phyloP scores from a whole-genome alignment of 257 asterid species.

The Solanum virginianum region DNA sequence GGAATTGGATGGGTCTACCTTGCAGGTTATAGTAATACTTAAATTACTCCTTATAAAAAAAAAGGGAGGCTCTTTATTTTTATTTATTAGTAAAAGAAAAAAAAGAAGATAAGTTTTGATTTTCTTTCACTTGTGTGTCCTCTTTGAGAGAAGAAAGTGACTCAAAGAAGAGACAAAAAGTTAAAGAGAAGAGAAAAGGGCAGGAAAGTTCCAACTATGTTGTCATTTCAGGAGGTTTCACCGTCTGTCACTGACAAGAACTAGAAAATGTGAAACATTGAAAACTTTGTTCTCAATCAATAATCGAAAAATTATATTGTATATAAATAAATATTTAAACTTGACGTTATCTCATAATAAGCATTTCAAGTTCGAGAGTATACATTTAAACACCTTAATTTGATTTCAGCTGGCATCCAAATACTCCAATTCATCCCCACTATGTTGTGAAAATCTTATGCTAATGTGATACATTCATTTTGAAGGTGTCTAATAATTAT shows the following conservation, averaged over 20 bases:
- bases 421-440: too few species aligned
- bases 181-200: neutral
- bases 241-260: neutral
- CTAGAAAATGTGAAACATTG: neutral
- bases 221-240: neutral
- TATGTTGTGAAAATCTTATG: too few species aligned
- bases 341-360: too few species aligned
- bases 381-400: too few species aligned
- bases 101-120: neutral
- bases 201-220: neutral
- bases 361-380: too few species aligned
- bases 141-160: neutral
- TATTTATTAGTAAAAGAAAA: neutral
- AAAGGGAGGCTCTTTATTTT: neutral
- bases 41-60: neutral
- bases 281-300: neutral
- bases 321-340: too few species aligned
- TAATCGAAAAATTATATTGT: too few species aligned
- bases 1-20: neutral
- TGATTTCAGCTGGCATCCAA: too few species aligned
- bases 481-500: too few species aligned
- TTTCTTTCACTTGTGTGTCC: neutral
- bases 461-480: accelerated
- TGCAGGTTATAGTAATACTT: neutral
- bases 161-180: neutral